Percentiles rank a stretch among this genome's conserved stretches.
Conservation (phyloP, 2,329 filamentous ascomycete species). For the Diaporthe vaccinii region DNA sequence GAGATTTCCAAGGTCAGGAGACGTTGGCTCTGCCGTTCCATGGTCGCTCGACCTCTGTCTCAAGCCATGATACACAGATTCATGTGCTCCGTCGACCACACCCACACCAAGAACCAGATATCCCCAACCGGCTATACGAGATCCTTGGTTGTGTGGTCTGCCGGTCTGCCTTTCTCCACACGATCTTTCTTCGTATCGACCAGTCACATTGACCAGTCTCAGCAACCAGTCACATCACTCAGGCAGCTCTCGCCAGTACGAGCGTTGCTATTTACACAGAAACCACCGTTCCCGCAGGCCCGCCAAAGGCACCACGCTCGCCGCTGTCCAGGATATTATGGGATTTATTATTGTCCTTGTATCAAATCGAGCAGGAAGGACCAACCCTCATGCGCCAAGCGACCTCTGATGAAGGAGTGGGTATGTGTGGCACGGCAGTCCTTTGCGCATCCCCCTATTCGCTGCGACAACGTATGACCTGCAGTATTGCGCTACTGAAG, state of each 20-base stretch:
- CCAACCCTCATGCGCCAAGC: neutral
- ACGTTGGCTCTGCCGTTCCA: neutral
- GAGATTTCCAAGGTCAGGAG: neutral
- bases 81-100: neutral
- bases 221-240: neutral
- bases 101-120: neutral
- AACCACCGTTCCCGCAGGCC: too few relatives aligned
- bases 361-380: neutral
- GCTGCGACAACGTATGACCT: neutral
- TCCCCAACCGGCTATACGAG: neutral
- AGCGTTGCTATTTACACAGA: neutral
- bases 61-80: neutral
- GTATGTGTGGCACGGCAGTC: constrained; percentile 1
- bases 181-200: neutral
- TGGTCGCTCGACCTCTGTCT: neutral
- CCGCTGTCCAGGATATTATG: neutral
- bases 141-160: neutral
- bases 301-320: neutral
- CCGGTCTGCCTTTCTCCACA: neutral
- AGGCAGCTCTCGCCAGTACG: neutral
- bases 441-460: neutral
- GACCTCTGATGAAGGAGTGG: neutral
- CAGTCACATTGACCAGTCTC: neutral
- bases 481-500: neutral
- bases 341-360: too few relatives aligned